Percentiles rank a stretch among this genome's conserved stretches.
Conservation (phyloP, 148 eudicot genomes). For the Fagopyrum tataricum region DNA sequence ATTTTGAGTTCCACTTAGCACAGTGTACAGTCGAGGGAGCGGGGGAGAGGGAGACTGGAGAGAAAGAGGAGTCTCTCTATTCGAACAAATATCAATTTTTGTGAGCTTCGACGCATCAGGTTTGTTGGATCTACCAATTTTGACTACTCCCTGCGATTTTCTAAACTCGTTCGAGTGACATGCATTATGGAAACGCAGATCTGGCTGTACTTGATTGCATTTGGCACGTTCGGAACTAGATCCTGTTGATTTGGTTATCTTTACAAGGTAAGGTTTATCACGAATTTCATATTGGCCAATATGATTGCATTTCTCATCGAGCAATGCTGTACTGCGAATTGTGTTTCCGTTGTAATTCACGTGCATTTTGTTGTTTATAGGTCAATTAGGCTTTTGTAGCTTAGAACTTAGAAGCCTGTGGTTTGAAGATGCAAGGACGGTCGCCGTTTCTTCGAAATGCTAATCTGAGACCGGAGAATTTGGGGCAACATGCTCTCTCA, state of each 20-base stretch:
- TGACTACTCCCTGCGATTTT: neutral
- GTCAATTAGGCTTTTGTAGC: constrained; percentile 7
- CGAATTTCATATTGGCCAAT: neutral
- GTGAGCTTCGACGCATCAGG: constrained; percentile 10
- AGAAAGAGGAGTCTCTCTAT: neutral
- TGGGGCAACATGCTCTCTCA: constrained; percentile 69
- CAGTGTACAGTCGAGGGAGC: neutral
- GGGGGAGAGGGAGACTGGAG: too few relatives aligned
- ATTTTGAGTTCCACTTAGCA: too few relatives aligned
- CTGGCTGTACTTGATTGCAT: neutral
- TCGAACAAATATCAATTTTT: neutral
- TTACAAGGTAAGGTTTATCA: too few relatives aligned
- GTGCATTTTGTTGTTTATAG: neutral
- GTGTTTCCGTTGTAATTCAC: neutral
- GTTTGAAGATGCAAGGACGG: constrained; percentile 50
- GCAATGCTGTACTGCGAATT: neutral
- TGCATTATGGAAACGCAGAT: neutral
- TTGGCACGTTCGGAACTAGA: neutral
- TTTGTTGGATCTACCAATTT: neutral
- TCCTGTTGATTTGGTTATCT: neutral
- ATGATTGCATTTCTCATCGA: neutral
- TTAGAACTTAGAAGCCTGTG: neutral
- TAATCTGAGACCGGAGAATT: constrained; percentile 60
- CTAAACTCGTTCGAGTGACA: neutral
- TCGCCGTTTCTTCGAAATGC: constrained; percentile 35